Evolutionary conservation across 192 early-diverging fungal genomes (phyloP), one percentile per base, ranked within the genome.

Genomic region (Podila epicladia): DNA sequence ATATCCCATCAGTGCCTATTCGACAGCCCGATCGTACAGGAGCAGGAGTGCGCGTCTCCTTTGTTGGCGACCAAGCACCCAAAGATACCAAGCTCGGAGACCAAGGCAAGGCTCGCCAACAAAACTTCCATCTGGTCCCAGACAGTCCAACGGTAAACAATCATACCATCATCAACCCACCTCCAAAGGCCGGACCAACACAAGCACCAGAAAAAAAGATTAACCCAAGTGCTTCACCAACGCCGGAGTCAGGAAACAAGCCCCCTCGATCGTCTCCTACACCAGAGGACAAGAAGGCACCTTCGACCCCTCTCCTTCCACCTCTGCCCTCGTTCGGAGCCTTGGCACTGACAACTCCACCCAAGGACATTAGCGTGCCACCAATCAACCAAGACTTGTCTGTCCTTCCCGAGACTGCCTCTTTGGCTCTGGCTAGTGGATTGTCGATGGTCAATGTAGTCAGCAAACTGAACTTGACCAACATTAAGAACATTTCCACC

Each of bases 321-420:
- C 75, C 69, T 31, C 24, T 78, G 9, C 75, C 75, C n/a, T 38
- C 69, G 11, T 78, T 78, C 65, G 71, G 71, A 38, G 75, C 69
- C 8, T 65, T 78, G 48, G 75, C 75, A 1, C 50, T 78, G n/a
- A 78, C 75, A 1, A 67, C 75, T 1, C 69, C 75, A 9, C 69
- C 69, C 19, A 78, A 78, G 24, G 69, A 78, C 33, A 71, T 78
- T 17, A 49, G 41, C 38, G 38, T 59, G 22, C 35, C 65, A 28
- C 35, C 64, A 7, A 51, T 50, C 9, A 53, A 72, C 20, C 61
- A 50, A 37, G 68, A 58, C 45, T 71, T 72, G 55, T 57, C 64
- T 24, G 69, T 50, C 3, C 35, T 79, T 24, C 75, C 75, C 1
- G 75, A 79, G 57, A 80, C 77, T 8, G 77, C 77, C 26, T 73